A percentile compares a stretch with the other conserved stretches of the same genome.
These are phyloP conservation scores for Capsicum baccatum DNA, from an alignment of 257 asterid species.

Conservation along the genomic window DNA sequence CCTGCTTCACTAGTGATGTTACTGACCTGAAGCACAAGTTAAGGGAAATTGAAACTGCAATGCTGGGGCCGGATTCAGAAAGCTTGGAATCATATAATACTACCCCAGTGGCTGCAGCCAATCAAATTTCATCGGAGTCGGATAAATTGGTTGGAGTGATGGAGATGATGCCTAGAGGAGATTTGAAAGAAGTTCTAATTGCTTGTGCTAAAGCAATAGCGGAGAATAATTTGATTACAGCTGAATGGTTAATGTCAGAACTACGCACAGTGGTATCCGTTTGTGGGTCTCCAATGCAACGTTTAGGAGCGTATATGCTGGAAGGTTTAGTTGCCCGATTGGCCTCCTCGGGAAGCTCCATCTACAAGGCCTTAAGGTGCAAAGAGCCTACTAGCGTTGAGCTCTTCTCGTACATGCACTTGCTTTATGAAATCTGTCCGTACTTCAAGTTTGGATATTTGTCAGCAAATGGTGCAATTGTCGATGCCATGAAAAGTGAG, in stretches of 20 bases:
- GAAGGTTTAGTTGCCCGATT: slow-evolving; percentile 45
- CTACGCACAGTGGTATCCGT: slow-evolving; percentile 38
- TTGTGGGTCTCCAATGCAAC: slow-evolving; percentile 39
- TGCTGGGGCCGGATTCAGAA: slow-evolving; percentile 36
- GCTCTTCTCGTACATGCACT: slow-evolving; percentile 40
- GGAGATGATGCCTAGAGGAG: slow-evolving; percentile 32
- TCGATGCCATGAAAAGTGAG: slow-evolving; percentile 44
- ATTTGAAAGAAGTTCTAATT: slow-evolving; percentile 32
- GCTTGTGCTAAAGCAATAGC: slow-evolving; percentile 43
- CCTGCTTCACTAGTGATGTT: slow-evolving; percentile 32
- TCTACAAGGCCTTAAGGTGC: slow-evolving; percentile 42
- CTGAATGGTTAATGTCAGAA: slow-evolving; percentile 37
- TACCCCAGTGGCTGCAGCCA: background rate
- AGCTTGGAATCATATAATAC: slow-evolving; percentile 14
- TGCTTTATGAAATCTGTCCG: slow-evolving; percentile 45
- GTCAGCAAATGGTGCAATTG: slow-evolving; percentile 48
- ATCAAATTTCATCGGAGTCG: slow-evolving; percentile 30
- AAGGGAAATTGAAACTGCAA: slow-evolving; percentile 36
- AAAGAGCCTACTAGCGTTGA: slow-evolving; percentile 39
- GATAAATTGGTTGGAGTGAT: slow-evolving; percentile 26
- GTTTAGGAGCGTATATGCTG: slow-evolving; percentile 46
- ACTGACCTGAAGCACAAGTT: slow-evolving; percentile 34
- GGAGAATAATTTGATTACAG: slow-evolving; percentile 26
- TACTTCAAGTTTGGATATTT: slow-evolving; percentile 45
- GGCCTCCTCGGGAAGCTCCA: slow-evolving; percentile 41